These are phyloP conservation scores for Polygonum maritimum DNA, from an alignment of 148 eudicot species.

Conservation along the genomic window DNA sequence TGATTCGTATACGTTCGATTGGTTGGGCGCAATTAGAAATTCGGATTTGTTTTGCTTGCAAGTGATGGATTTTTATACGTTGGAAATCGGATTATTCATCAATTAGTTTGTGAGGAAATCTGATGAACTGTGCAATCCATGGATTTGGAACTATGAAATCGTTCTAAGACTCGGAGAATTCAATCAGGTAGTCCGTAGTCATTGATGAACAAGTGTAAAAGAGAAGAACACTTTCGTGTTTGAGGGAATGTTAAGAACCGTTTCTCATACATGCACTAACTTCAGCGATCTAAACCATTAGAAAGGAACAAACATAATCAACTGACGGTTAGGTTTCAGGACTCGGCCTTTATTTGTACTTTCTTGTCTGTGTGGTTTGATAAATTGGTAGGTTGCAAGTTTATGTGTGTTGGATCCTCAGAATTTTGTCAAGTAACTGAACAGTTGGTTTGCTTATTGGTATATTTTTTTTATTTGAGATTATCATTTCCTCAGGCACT, in stretches of 20 bases:
- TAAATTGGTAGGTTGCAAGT: neutral
- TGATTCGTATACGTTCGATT: neutral
- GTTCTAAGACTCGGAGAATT: neutral
- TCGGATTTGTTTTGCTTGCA: neutral
- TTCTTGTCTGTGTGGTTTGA: neutral
- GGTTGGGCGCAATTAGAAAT: neutral
- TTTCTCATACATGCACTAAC: neutral
- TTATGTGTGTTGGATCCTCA: neutral
- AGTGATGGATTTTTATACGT: neutral
- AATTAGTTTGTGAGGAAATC: neutral
- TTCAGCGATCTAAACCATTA: neutral
- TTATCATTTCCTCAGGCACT: constrained; percentile 44
- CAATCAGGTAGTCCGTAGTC: neutral
- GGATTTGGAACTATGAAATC: neutral
- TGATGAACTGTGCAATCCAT: neutral
- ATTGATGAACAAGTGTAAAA: neutral
- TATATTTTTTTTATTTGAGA: neutral
- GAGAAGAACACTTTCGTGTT: neutral
- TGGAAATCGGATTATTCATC: neutral
- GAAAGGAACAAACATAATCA: neutral
- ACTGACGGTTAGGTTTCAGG: no score
- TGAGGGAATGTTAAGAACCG: neutral
- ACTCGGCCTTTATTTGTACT: neutral
- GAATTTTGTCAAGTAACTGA: neutral
- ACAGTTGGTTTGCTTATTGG: neutral